Conservation (phyloP, 345 rosid genomes). For the Microcos paniculata region DNA sequence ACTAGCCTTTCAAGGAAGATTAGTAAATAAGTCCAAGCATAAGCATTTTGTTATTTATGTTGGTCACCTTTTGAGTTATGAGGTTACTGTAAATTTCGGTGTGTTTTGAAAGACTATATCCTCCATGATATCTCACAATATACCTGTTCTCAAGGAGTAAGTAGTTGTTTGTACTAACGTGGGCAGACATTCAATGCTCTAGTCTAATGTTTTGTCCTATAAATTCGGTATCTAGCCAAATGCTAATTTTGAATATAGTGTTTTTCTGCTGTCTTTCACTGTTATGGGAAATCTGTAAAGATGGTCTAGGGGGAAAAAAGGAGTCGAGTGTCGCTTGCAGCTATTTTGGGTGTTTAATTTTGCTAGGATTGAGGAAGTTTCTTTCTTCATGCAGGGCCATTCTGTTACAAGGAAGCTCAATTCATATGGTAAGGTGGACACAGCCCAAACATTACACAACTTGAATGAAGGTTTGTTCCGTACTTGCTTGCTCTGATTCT, state of each 20-base stretch:
- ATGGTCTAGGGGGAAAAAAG: background rate
- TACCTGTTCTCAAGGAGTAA: too few species aligned
- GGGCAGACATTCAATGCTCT: too few species aligned
- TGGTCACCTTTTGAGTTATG: too few species aligned
- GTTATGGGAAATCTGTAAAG: background rate
- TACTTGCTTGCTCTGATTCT: background rate
- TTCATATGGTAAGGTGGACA: slow-evolving; percentile 75
- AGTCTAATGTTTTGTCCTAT: background rate
- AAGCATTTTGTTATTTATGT: background rate
- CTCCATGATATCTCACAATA: background rate
- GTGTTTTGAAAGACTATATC: slow-evolving; percentile 1
- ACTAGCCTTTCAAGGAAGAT: background rate
- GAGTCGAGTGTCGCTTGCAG: background rate
- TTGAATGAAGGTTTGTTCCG: slow-evolving; percentile 57
- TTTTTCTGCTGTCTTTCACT: background rate
- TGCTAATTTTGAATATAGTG: background rate
- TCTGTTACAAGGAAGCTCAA: slow-evolving; percentile 71
- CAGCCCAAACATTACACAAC: slow-evolving; percentile 71
- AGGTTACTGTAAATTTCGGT: background rate
- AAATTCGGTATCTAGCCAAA: background rate
- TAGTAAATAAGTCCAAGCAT: background rate
- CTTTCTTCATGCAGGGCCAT: slow-evolving; percentile 56
- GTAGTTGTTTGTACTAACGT: background rate
- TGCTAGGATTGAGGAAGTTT: slow-evolving; percentile 3
- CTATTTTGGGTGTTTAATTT: background rate